Evolutionary conservation across 2,329 filamentous ascomycete genomes (phyloP).

Genomic region (Huntiella abstrusa): DNA sequence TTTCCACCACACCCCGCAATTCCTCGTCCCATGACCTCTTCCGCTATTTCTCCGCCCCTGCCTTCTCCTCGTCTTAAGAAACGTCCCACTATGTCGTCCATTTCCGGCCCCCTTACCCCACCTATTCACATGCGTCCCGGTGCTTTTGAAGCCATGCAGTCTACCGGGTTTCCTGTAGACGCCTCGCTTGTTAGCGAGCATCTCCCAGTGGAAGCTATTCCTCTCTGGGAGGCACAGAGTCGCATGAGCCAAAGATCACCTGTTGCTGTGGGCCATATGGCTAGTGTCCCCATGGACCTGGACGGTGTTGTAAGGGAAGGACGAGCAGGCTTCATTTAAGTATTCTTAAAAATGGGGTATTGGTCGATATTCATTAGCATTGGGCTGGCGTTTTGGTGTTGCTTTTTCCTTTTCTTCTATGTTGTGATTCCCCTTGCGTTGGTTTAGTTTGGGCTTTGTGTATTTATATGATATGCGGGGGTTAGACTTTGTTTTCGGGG

Average conservation of each 20-base stretch:
- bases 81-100: constrained; percentile 13
- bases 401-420: constrained; percentile 1
- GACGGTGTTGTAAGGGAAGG: constrained; percentile 1
- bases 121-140: constrained; percentile 9
- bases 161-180: background rate
- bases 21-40: background rate
- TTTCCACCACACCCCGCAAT: constrained; percentile 6
- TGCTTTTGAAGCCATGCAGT: constrained; percentile 10
- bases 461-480: background rate
- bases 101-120: constrained; percentile 6
- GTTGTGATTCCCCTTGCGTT: background rate
- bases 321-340: background rate
- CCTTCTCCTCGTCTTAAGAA: constrained; percentile 5
- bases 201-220: constrained; percentile 3
- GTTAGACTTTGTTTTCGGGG: background rate
- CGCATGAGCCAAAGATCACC: background rate
- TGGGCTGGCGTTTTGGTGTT: background rate
- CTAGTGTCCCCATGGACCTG: constrained; percentile 4
- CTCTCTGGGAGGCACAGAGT: constrained; percentile 7
- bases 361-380: background rate
- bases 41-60: constrained; percentile 2
- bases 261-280: background rate
- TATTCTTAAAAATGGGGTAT: background rate
- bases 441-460: background rate
- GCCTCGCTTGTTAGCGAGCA: constrained; percentile 1